Evolutionary conservation across 495 filamentous ascomycete genomes (phyloP).

Genomic region (Aspergillus baeticus): DNA sequence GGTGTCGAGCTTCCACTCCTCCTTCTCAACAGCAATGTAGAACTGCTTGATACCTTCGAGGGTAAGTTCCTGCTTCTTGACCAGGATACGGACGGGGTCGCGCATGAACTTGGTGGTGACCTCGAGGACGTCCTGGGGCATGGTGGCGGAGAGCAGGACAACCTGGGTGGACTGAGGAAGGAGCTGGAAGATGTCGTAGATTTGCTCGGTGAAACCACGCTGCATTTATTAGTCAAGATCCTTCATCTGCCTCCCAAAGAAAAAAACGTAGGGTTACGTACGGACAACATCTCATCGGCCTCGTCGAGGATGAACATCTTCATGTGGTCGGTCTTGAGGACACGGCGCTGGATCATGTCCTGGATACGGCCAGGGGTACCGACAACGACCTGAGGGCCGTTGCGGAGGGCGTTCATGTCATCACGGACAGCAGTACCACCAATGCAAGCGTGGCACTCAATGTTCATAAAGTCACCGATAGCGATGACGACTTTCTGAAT

Average conservation of each 20-base stretch:
- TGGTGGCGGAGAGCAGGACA: slow-evolving; percentile 93
- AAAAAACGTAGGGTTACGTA: slow-evolving; percentile 43
- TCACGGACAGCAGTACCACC: slow-evolving; percentile 97
- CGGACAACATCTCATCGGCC: slow-evolving; percentile 97
- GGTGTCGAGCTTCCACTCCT: slow-evolving; percentile 99
- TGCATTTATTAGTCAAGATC: slow-evolving; percentile 24
- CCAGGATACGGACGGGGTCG: slow-evolving; percentile 96
- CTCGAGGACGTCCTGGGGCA: slow-evolving; percentile 98
- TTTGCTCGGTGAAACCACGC: slow-evolving; percentile 99
- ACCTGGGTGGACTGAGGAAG: slow-evolving; percentile 97
- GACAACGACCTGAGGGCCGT: slow-evolving; percentile 94
- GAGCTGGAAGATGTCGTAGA: slow-evolving; percentile 99
- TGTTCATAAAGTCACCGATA: slow-evolving; percentile 98
- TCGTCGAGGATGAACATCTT: slow-evolving; percentile 99
- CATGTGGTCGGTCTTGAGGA: slow-evolving; percentile 91
- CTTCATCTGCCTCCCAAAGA: neutral
- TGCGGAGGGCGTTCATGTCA: slow-evolving; percentile 93
- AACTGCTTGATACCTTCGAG: slow-evolving; percentile 99
- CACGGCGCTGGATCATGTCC: slow-evolving; percentile 97
- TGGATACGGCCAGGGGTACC: slow-evolving; percentile 97
- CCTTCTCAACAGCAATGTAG: slow-evolving; percentile 99
- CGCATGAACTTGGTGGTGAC: slow-evolving; percentile 99
- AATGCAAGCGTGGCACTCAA: slow-evolving; percentile 99
- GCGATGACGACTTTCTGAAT: slow-evolving; percentile 99
- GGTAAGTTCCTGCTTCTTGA: slow-evolving; percentile 99